phyloP scores from a whole-genome alignment of 2,329 filamentous ascomycete genomes.

The Colletotrichum eremochloae region DNA sequence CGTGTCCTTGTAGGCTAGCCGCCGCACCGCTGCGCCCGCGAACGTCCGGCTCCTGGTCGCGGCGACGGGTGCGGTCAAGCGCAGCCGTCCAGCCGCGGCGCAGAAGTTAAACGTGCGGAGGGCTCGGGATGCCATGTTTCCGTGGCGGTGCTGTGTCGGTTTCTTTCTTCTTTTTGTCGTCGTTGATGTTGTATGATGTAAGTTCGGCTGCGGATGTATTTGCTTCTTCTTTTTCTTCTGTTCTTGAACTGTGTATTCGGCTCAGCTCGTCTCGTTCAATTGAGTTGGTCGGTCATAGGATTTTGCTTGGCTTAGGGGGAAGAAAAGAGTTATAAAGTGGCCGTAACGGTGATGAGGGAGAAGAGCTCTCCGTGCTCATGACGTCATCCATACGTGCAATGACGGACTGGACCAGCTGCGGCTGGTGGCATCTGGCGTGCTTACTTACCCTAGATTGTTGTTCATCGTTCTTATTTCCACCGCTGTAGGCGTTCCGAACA shows the following conservation, averaged over 20 bases:
- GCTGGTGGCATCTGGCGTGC: slow-evolving; percentile 13
- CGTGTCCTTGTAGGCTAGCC: slow-evolving; percentile 62
- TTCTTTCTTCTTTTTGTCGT: not conserved
- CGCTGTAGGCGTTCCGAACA: not conserved
- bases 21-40: slow-evolving; percentile 49
- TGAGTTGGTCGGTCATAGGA: too few species aligned
- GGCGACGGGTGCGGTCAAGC: not conserved
- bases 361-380: slow-evolving; percentile 8
- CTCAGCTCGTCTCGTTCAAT: not conserved
- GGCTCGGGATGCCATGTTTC: slow-evolving; percentile 34
- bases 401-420: not conserved
- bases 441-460: slow-evolving; percentile 12
- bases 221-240: not conserved
- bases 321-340: not conserved
- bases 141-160: not conserved
- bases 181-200: not conserved
- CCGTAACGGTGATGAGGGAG: not conserved
- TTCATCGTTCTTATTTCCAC: slow-evolving; percentile 25
- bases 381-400: slow-evolving; percentile 37
- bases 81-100: slow-evolving; percentile 1
- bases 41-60: slow-evolving; percentile 47
- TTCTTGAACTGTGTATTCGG: not conserved
- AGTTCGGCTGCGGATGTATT: not conserved
- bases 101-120: slow-evolving; percentile 26
- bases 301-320: not conserved